Evolutionary conservation across 495 filamentous ascomycete species (phyloP), one percentile per base, ranked within the genome.

Genomic region (Aspergillus indologenus): DNA sequence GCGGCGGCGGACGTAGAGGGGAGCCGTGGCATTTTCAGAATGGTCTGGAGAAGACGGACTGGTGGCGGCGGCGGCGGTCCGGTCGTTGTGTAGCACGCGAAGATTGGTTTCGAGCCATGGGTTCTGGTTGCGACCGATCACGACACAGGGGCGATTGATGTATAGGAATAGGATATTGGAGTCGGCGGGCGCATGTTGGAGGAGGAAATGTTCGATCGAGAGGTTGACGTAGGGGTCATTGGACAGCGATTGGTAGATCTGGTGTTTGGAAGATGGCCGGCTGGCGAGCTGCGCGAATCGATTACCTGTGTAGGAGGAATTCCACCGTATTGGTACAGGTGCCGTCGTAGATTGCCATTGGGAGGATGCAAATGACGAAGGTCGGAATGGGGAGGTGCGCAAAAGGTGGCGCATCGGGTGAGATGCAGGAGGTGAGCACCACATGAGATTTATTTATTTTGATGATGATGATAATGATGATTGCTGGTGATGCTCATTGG

Each of bases 41-140:
- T 20, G 44, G n/a, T 59, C 65, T 50, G 60, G 34, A 14, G 34
- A 15, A 40, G 12, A 11, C 12, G n/a, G n/a, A n/a, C 12, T 40
- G 1, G 58, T 26, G n/a, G 59, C 54, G n/a, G n/a, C n/a, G n/a
- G n/a, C n/a, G n/a, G n/a, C n/a, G n/a, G n/a, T n/a, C 21, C 70
- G 71, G 48, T 73, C 64, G 62, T 75, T 71, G 51, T 74, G 69
- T 1, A 91, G 73, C 9, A 80, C 75, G 19, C 75, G 74, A 8
- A 96, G 81, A 70, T 96, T 90, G 48, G 88, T 86, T 71, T 98
- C 94, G 9, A 90, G 78, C 92, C 92, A 98, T 43, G 94, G 94
- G 69, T 98, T 98, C 69, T 98, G 94, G 70, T 98, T 98, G 48
- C 93, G 88, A 15, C 94, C 94, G 58, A 98, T 86, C 61, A 98